Percentiles rank a stretch among this genome's conserved stretches.
These are phyloP conservation scores for Secale cereale DNA, from an alignment of 176 grass and related monocot species.

Conservation along the genomic window DNA sequence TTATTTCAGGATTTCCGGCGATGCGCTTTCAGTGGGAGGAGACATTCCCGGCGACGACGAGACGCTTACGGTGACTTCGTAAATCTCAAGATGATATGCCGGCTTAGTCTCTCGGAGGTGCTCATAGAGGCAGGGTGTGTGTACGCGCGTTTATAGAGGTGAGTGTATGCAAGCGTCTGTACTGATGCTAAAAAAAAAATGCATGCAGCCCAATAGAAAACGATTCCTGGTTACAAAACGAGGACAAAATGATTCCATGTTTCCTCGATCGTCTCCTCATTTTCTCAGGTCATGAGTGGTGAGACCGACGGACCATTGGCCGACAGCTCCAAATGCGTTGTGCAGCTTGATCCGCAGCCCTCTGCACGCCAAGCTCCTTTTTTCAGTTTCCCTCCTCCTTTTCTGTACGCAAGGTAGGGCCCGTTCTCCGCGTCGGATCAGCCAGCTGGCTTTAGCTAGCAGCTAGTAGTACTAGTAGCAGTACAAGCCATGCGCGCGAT, in stretches of 20 bases:
- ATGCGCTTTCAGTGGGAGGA: no score
- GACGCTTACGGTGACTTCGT: no score
- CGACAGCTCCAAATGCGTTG: conserved; percentile 27
- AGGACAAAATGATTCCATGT: conserved; percentile 17
- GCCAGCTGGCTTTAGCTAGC: background rate
- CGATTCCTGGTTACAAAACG: conserved; percentile 8
- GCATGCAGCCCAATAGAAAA: background rate
- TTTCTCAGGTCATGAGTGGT: background rate
- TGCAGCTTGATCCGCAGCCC: background rate
- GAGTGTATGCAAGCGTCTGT: no score
- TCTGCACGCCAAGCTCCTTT: background rate
- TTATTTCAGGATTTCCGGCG: no score
- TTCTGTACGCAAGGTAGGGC: background rate
- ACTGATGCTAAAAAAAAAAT: no score
- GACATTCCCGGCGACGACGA: no score
- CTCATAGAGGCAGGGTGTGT: no score
- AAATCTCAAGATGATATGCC: no score
- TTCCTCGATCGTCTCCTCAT: background rate
- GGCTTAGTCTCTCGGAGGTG: no score
- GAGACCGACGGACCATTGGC: background rate
- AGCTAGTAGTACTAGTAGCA: background rate
- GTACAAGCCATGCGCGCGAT: background rate
- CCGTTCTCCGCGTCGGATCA: conserved; percentile 26
- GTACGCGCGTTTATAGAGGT: no score
- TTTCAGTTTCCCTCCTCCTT: background rate